Percentiles rank a stretch among this genome's conserved stretches.
phyloP scores from a whole-genome alignment of 768 basidiomycete species.

The Mycena albidolilacea region DNA sequence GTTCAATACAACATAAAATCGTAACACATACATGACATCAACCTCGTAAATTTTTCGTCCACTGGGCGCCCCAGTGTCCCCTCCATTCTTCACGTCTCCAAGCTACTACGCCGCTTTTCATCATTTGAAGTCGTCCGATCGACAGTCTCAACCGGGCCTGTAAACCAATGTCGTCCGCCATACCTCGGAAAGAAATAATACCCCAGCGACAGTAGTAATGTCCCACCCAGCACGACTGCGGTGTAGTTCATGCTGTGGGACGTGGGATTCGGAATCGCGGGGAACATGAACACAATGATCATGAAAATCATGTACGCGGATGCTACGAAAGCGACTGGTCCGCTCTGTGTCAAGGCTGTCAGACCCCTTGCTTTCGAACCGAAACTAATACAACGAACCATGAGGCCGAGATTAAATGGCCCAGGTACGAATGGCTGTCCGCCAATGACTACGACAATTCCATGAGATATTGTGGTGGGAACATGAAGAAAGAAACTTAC shows the following conservation, averaged over 20 bases:
- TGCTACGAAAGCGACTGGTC: conserved; percentile 49
- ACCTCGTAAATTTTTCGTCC: no score
- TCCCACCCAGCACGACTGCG: conserved; percentile 51
- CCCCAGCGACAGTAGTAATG: conserved; percentile 57
- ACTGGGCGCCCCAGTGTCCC: no score
- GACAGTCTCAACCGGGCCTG: conserved; percentile 64
- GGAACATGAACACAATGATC: conserved; percentile 51
- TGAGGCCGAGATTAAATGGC: conserved; percentile 67
- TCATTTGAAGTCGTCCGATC: not conserved
- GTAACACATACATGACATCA: no score
- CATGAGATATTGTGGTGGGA: not conserved
- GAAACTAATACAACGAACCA: conserved; percentile 43
- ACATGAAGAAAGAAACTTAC: conserved; percentile 51
- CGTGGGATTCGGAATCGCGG: conserved; percentile 44
- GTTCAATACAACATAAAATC: no score
- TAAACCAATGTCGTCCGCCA: conserved; percentile 72
- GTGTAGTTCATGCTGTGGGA: conserved; percentile 57
- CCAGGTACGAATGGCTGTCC: conserved; percentile 55
- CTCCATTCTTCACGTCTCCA: not conserved
- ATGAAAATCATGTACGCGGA: conserved; percentile 55
- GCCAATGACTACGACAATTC: not conserved
- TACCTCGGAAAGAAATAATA: conserved; percentile 74
- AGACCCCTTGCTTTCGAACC: not conserved
- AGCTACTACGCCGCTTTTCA: not conserved
- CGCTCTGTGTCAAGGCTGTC: conserved; percentile 38